phyloP scores from a whole-genome alignment of 2,329 filamentous ascomycete genomes.

The Aureobasidium sp. region DNA sequence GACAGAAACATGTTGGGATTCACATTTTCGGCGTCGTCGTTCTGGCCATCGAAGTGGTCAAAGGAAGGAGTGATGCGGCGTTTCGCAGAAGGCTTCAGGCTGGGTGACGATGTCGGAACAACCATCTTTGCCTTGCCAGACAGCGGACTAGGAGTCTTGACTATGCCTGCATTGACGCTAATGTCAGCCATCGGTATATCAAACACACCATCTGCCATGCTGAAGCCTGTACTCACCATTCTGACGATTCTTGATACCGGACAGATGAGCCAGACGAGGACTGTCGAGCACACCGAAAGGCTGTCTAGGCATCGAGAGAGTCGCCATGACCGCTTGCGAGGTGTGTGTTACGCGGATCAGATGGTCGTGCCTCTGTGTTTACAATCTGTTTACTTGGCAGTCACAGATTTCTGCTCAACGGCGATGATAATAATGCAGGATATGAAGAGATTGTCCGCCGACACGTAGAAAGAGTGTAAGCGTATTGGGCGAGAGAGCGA shows the following conservation, averaged over 20 bases:
- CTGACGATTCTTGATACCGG: constrained; percentile 70
- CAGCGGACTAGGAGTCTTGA: constrained; percentile 18
- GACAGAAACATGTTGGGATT: constrained; percentile 45
- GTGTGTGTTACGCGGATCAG: neutral
- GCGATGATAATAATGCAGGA: constrained; percentile 1
- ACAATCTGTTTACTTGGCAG: constrained; percentile 2
- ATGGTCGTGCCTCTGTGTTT: neutral
- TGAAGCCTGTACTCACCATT: constrained; percentile 38
- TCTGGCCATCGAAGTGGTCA: constrained; percentile 27
- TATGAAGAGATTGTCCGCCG: neutral
- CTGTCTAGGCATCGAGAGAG: constrained; percentile 44
- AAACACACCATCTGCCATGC: constrained; percentile 13
- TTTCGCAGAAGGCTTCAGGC: constrained; percentile 35
- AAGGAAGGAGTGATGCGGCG: constrained; percentile 37
- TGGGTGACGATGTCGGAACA: constrained; percentile 20
- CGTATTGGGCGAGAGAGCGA: constrained; percentile 2
- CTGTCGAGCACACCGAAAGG: constrained; percentile 67
- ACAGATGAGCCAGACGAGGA: constrained; percentile 61
- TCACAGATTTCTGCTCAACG: neutral
- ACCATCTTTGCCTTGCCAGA: constrained; percentile 24
- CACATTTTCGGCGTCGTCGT: constrained; percentile 49
- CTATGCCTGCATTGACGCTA: constrained; percentile 11
- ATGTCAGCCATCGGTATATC: constrained; percentile 11
- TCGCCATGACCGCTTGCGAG: constrained; percentile 21
- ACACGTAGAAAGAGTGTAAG: constrained; percentile 4